Evolutionary conservation across 1,284 basidiomycete species (phyloP), one percentile per base, ranked within the genome.

Genomic region (Ceratobasidium theobromae): DNA sequence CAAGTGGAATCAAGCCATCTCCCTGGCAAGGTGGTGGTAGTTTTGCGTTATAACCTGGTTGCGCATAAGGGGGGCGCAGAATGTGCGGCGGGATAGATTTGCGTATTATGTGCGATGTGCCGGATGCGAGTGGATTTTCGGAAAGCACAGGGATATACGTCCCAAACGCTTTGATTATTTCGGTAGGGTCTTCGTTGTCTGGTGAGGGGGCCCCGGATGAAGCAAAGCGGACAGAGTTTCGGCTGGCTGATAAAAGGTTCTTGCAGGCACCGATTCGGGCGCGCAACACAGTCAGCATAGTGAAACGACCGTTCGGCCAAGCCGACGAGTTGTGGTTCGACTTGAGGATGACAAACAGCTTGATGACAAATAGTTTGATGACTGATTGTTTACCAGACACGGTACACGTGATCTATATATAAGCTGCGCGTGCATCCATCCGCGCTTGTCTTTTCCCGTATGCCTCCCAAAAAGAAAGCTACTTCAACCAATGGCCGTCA

Each of bases 1-100:
- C 86, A 0, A 91, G 80, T 40, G 71, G 69, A 18, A 93, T 82
- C 57, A 77, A 78, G 49, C 78, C 78, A 69, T 78, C 75, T 53
- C 75, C 73, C 18, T 62, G 32, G 41, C 65, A 66, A 18, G 70
- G 68, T n/a, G 70, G 70, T 52, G 70, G 66, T 33, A 73, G 72
- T 14, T 73, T 72, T 1, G 72, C 70, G 40, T 71, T 75, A 64
- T 75, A 75, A 65, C 75, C 74, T n/a, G 75, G 60, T 1, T 75
- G 75, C 4, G 79, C 85, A 73, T 94, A 94, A 0, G 77, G 72
- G 0, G 92, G 91, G 52, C 80, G 79, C 2, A 67, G 30, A 32
- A 93, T 91, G 53, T 79, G 73, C 0, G 74, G 54, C 3, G 91
- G 91, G 3, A 93, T 88, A 9, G 70, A 62, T 33, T 84, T 81